Percentiles rank a stretch among this genome's conserved stretches.
These are phyloP conservation scores for Fonsecaea erecta DNA, from an alignment of 2,329 filamentous ascomycete species.

Conservation along the genomic window DNA sequence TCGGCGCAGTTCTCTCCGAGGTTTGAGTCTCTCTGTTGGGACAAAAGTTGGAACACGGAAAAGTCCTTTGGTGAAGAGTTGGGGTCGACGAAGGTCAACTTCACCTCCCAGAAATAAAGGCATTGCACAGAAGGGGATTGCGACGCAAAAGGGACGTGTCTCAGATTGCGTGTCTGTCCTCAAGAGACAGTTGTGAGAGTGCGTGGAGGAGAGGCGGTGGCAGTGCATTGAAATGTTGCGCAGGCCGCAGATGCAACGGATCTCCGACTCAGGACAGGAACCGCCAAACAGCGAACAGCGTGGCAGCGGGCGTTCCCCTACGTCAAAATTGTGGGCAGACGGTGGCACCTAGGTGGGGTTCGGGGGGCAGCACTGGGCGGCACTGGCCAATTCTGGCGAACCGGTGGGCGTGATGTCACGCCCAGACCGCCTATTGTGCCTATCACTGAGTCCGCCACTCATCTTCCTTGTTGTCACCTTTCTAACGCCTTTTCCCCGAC, in stretches of 20 bases:
- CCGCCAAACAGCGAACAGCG: not conserved
- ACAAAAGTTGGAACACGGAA: not conserved
- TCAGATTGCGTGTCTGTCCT: conserved; percentile 16
- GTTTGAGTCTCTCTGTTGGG: not conserved
- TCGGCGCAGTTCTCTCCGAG: conserved; percentile 13
- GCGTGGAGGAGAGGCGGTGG: conserved; percentile 11
- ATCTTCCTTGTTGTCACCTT: not conserved
- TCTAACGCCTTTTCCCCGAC: not conserved
- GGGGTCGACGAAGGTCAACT: not conserved
- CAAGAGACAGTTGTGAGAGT: not conserved
- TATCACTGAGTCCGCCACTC: not conserved
- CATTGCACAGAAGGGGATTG: not conserved
- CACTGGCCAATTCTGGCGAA: not conserved
- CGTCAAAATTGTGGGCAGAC: conserved; percentile 1
- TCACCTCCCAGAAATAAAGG: not conserved
- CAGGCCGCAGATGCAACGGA: conserved; percentile 1
- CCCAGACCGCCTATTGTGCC: not conserved
- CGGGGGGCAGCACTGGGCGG: not conserved
- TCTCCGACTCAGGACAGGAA: not conserved
- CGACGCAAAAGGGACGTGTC: conserved; percentile 6
- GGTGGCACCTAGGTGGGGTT: too few species aligned
- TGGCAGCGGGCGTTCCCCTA: not conserved
- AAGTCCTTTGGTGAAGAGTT: not conserved
- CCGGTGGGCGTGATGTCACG: not conserved
- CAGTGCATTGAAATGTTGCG: conserved; percentile 18